Conservation (phyloP, 805 yeast genomes). For the Hanseniaspora vineae region DNA sequence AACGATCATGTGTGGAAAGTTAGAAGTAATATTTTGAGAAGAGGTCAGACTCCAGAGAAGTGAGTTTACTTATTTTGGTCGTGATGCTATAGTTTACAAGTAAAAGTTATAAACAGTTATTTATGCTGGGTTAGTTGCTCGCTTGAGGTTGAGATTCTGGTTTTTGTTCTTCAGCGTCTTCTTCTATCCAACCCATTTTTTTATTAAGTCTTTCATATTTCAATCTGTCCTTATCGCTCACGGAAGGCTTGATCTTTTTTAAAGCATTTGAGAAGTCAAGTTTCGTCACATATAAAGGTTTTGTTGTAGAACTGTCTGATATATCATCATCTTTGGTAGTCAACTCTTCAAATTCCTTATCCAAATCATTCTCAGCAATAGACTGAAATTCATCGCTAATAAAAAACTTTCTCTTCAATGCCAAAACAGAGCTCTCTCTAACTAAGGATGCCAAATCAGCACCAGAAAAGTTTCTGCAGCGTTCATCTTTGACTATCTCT, state of each 20-base stretch:
- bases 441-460: constrained; percentile 90
- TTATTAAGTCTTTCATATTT: constrained; percentile 66
- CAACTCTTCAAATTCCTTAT: constrained; percentile 28
- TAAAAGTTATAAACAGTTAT: background rate
- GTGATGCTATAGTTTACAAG: background rate
- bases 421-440: constrained; percentile 86
- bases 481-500: constrained; percentile 54
- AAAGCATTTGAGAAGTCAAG: constrained; percentile 66
- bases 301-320: constrained; percentile 17
- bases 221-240: constrained; percentile 67
- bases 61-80: background rate
- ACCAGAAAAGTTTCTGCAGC: constrained; percentile 86
- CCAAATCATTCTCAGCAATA: constrained; percentile 34
- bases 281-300: constrained; percentile 39
- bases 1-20: constrained; percentile 47
- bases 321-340: constrained; percentile 9
- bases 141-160: constrained; percentile 5
- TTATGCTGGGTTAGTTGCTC: background rate
- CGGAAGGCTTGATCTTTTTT: constrained; percentile 73
- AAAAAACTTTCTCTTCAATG: constrained; percentile 66
- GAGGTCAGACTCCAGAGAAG: constrained; percentile 24
- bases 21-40: constrained; percentile 41
- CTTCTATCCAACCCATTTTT: constrained; percentile 58
- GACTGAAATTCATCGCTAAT: constrained; percentile 30
- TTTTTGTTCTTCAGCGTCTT: constrained; percentile 20